Evolutionary conservation across 306 rosid species (phyloP), one percentile per base, ranked within the genome.

Genomic region (Dicorynia guianensis): DNA sequence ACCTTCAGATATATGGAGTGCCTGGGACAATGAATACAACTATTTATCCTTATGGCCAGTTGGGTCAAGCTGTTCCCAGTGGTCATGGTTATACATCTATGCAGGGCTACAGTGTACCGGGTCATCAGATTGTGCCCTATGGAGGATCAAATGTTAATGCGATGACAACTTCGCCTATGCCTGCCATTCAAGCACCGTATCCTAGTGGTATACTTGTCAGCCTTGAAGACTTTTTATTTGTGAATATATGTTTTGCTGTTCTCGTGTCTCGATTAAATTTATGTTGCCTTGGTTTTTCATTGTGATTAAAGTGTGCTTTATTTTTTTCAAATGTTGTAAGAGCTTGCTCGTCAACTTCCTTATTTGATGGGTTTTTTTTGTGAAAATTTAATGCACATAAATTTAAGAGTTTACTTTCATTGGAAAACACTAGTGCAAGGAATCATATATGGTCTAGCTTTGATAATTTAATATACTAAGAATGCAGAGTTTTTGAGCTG

Each of bases 1-100:
- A 88, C 83, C 82, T 91, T 79, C 98, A 85, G 85, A 85, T 90
- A 68, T 90, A 90, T 85, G 98, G 98, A 58, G 87, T 88, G 73
- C 97, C 96, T 55, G 96, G 96, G 71, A 67, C 90, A 46, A 83
- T 81, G 49, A 91, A 87, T 74, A 53, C 93, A 50, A 58, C 91
- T 49, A 8, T 88, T 43, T 88, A 91, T 83, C 93, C 97, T 67
- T 91, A 94, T 85, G 96, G 93, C 70, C 98, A 88, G 75, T 15
- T 91, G 78, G 86, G 97, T 79, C 97, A 88, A 78, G 80, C 93
- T 60, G 82, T 88, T 82, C 90, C 91, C 9, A 80, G 96, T 71
- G 89, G 91, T 83, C 96, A 88, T 73, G 87, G 91, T 58, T 94
- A 91, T 83, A 63, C 96, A 47, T 76, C 93, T 17, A 69, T 90